A percentile compares a stretch with the other conserved stretches of the same genome.
Conservation (phyloP, 441 rosid species). For the Pelargonium myrrhifolium region DNA sequence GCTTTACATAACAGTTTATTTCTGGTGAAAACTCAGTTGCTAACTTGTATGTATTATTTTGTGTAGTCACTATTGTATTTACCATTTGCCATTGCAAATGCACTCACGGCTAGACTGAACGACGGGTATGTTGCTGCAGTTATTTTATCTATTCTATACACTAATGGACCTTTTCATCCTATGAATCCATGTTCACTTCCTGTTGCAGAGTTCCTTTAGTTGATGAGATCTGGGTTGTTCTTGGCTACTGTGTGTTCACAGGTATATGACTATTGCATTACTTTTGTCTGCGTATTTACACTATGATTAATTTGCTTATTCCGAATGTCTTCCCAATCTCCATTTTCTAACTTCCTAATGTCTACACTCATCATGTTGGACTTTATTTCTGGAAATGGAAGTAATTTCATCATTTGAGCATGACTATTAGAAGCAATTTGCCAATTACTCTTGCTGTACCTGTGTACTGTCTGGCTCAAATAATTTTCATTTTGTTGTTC, state of each 20-base stretch:
- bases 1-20: conserved; percentile 3
- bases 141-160: conserved; percentile 8
- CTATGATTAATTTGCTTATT: not conserved
- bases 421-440: not conserved
- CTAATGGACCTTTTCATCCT: conserved; percentile 5
- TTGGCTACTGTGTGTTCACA: conserved; percentile 79
- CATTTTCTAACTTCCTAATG: not conserved
- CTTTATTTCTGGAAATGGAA: not conserved
- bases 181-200: conserved; percentile 11
- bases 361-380: not conserved
- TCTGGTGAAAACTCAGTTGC: conserved; percentile 5
- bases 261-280: conserved; percentile 29
- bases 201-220: conserved; percentile 71
- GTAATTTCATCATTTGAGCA: not conserved
- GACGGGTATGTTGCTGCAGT: conserved; percentile 46
- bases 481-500: not conserved
- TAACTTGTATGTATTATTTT: conserved; percentile 13
- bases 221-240: conserved; percentile 85
- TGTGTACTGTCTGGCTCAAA: not conserved
- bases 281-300: not conserved
- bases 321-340: not conserved
- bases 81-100: conserved; percentile 90
- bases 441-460: not conserved
- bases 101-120: conserved; percentile 71
- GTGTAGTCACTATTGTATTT: conserved; percentile 79